Evolutionary conservation across 805 yeast genomes (phyloP).

Genomic region (Sugiyamaella americana): DNA sequence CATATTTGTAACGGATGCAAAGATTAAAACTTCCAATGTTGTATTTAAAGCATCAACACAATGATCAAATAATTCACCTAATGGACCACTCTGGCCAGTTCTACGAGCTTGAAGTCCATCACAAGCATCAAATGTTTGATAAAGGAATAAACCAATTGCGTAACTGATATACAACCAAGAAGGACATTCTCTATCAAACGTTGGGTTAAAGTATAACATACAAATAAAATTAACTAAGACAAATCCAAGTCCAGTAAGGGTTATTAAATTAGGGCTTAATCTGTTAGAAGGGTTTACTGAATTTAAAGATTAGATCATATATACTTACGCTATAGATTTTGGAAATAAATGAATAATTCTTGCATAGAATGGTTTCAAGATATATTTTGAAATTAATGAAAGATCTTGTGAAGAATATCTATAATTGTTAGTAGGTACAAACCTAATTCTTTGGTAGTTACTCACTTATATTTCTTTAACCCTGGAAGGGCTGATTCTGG

Average conservation of each 20-base stretch:
- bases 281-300: slow-evolving; percentile 10
- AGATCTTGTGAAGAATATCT: slow-evolving; percentile 60
- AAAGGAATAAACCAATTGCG: slow-evolving; percentile 78
- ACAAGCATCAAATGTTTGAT: slow-evolving; percentile 94
- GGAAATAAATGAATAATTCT: slow-evolving; percentile 73
- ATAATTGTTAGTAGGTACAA: slow-evolving; percentile 1
- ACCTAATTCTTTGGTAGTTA: slow-evolving; percentile 6
- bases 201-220: slow-evolving; percentile 69
- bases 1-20: slow-evolving; percentile 61
- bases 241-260: slow-evolving; percentile 71
- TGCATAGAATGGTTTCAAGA: slow-evolving; percentile 80
- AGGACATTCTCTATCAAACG: slow-evolving; percentile 54
- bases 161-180: slow-evolving; percentile 70
- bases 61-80: slow-evolving; percentile 93
- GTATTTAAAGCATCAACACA: slow-evolving; percentile 64
- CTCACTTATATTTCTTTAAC: slow-evolving; percentile 48
- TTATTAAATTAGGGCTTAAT: slow-evolving; percentile 61
- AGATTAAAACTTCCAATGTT: slow-evolving; percentile 61
- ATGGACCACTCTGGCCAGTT: slow-evolving; percentile 90
- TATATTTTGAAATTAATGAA: slow-evolving; percentile 65
- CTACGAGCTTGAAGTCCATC: slow-evolving; percentile 94
- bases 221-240: slow-evolving; percentile 56
- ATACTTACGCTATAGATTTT: slow-evolving; percentile 58
- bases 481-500: slow-evolving; percentile 47
- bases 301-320: slow-evolving; percentile 1